Base-by-base conservation (phyloP, 805 yeast species). In the Hyphopichia homilentoma region DNA sequence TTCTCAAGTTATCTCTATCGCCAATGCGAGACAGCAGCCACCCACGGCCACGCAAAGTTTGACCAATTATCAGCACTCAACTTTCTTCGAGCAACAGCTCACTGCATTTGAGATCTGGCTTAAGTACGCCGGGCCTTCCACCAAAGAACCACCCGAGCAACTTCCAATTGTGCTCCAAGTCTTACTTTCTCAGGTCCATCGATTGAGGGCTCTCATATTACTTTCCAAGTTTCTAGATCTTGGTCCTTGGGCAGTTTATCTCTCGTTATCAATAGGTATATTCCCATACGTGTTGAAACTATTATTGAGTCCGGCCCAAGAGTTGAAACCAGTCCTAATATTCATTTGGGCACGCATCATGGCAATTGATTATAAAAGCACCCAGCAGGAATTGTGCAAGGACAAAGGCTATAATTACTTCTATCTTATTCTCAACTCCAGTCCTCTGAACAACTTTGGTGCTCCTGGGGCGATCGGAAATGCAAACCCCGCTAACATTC, bases 91-190 rank as follows among this genome's bases (percentile, higher is more conserved):
- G 60, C 97, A 88, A 52, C 96, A 88, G 53, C 68, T 89, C 35
- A 93, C 97, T 0, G 97, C 97, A 7, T 90, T 93, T 62, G 97
- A 93, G 50, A 77, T 88, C 22, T 93, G 98, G 98, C 72, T 93
- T 33, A 84, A 87, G 51, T 89, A 86, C 55, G 66, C 69, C 6
- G 95, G 95, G 0, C 78, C 94, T 0, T 82, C 86, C 25, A 73
- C 87, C 1, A 78, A 82, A 47, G 79, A 80, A 29, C 88, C 97
- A 0, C 98, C 98, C 0, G 96, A 90, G 50, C 98, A 93, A 58
- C 64, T 93, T 11, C 97, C 98, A 0, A 86, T 93, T 23, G 94
- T 93, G 5, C 61, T 93, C 11, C 98, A 93, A 55, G 97, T 93
- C 7, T 67, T 93, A 21, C 62, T 93, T 21, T 89, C 97, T 0